Evolutionary conservation across 78 protist genomes (phyloP), one percentile per base, ranked within the genome.

Genomic region (Bigelowiella natans): DNA sequence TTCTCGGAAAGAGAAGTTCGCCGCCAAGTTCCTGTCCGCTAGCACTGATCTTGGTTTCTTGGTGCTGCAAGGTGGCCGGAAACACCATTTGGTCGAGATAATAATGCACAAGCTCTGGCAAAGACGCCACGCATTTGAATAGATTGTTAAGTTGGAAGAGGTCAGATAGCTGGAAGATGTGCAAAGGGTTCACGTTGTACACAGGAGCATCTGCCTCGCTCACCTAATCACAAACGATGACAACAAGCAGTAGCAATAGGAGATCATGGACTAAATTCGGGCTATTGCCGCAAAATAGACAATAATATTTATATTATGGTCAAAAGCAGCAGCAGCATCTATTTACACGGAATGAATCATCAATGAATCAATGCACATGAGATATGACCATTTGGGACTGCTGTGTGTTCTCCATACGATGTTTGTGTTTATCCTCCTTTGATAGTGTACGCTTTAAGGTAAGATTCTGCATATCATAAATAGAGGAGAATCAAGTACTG

Each of bases 101-200:
- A 7, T 86, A 86, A 7, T 86, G 40, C 39, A 86, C 11, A 11
- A 88, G 82, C 28, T 37, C 39, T 38, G 93, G 92, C 39, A 39
- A 38, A 29, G 7, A 2, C 7, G 87, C 83, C 31, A 90, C 28
- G 31, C 88, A 91, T 63, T 28, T 34, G 89, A 18, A 90, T 1
- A 93, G 92, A 31, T 90, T 90, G 37, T 36, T n/a, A 31, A 88
- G 31, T 85, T 93, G 92, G 40, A 30, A 11, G 92, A 34, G 82
- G 93, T 95, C 96, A 30, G 26, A 39, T 39, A 63, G 39, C 36
- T 95, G 92, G 91, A 95, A 7, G 82, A 91, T 93, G 86, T 91
- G 87, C 86, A 95, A 91, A 36, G 95, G 96, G 83, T 90, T 37
- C 37, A 88, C 39, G 40, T 31, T 40, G 1, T 82, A 39, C 86